These are phyloP conservation scores for Mycena chlorophos DNA, from an alignment of 768 basidiomycete species.

Conservation along the genomic window DNA sequence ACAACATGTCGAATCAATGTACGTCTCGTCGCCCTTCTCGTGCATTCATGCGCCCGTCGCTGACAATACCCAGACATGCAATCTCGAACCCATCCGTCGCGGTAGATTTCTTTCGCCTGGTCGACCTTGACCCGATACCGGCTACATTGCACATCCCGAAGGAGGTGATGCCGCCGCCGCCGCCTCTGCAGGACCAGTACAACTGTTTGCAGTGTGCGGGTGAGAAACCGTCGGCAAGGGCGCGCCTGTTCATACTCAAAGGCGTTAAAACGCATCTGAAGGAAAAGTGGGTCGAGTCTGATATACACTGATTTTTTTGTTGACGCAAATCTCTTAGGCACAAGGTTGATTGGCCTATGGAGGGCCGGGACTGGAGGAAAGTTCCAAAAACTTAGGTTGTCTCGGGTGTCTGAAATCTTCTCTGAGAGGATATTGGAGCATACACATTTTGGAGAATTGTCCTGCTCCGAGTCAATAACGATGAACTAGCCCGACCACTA, in stretches of 20 bases:
- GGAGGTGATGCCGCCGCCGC: no score
- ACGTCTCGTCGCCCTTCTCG: not conserved
- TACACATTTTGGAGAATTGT: no score
- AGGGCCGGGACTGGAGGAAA: no score
- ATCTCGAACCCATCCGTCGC: conserved; percentile 4
- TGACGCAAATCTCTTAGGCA: conserved; percentile 5
- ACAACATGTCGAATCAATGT: conserved; percentile 11
- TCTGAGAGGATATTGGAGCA: no score
- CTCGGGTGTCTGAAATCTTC: no score
- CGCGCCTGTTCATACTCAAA: conserved; percentile 2
- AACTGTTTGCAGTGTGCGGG: conserved; percentile 5
- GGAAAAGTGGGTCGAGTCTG: conserved; percentile 1
- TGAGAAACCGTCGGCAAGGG: not conserved
- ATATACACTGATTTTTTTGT: not conserved
- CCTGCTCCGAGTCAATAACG: no score
- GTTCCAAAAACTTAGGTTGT: no score
- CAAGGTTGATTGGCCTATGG: no score
- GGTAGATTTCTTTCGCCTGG: conserved; percentile 6
- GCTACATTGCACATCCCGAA: not conserved
- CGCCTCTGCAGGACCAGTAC: no score
- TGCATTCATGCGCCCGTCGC: not conserved
- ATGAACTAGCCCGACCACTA: no score
- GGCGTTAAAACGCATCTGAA: conserved; percentile 8
- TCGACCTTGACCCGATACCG: not conserved
- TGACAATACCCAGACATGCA: not conserved